phyloP scores from a whole-genome alignment of 2,329 filamentous ascomycete species.

The Helotiales sp. region DNA sequence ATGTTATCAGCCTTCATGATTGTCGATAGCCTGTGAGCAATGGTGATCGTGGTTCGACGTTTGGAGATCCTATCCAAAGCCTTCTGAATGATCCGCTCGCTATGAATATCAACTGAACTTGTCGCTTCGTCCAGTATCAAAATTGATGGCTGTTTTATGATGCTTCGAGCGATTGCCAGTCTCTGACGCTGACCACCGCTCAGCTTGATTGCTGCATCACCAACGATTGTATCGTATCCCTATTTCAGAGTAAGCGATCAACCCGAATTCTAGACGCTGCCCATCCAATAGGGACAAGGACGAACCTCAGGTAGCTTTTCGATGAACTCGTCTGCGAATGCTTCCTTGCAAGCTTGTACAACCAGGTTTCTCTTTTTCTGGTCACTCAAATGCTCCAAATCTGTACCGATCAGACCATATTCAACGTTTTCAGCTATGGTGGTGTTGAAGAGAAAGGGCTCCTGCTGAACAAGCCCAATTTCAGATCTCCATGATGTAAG shows the following conservation, averaged over 20 bases:
- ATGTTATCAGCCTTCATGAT: conserved; percentile 78
- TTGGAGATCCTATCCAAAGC: conserved; percentile 52
- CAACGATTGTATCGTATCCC: conserved; percentile 72
- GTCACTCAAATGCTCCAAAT: not conserved
- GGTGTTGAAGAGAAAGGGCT: conserved; percentile 65
- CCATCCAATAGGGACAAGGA: no score
- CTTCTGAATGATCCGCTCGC: conserved; percentile 44
- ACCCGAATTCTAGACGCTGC: no score
- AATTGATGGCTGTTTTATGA: conserved; percentile 66
- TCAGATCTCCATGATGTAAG: conserved; percentile 58
- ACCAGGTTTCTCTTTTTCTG: not conserved
- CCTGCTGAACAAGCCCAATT: conserved; percentile 66
- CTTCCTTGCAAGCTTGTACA: not conserved
- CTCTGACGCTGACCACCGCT: conserved; percentile 81
- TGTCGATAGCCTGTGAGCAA: conserved; percentile 67
- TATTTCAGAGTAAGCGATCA: no score
- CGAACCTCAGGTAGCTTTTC: not conserved
- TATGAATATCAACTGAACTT: conserved; percentile 38
- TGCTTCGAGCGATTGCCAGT: conserved; percentile 68
- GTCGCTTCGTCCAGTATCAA: conserved; percentile 70
- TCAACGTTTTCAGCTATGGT: conserved; percentile 60
- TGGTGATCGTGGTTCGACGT: conserved; percentile 60
- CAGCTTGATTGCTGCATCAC: conserved; percentile 72
- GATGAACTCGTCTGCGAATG: not conserved
- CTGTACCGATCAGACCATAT: not conserved